Evolutionary conservation across 2,329 filamentous ascomycete genomes (phyloP), one percentile per base, ranked within the genome.

Genomic region (Cytospora paraplurivora): DNA sequence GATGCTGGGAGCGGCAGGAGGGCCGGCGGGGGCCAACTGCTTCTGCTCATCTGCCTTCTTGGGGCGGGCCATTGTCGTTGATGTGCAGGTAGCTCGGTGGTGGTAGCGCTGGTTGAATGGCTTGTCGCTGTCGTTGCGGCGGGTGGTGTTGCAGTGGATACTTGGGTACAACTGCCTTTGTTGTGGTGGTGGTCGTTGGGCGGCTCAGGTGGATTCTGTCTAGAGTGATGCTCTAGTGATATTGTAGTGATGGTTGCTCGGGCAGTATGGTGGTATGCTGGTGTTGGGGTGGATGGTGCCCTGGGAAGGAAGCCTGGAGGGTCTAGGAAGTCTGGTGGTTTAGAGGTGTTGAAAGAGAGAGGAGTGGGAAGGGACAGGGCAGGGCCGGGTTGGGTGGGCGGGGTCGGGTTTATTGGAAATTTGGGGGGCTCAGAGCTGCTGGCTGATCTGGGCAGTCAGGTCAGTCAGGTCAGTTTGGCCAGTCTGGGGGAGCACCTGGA

Each of bases 21-120:
- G 59, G 56, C 56, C 47, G 21, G 61, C 56, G 41, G 61, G 61
- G 32, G 60, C 61, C 61, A 63, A 56, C 61, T 65, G 63, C 63
- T 66, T 63, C 61, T 63, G 61, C 61, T 66, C 70, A 12, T 76
- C 76, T 8, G 70, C 49, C 68, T 78, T 78, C 73, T 78, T 78
- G 51, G 74, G 71, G 62, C 76, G 75, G 63, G 76, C 73, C 77
- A 78, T 79, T 69, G 67, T 41, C 37, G 59, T 21, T 69, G 27
- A 27, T 27, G 63, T 41, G 13, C 37, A 59, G 56, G 49, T 61
- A n/a, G 11, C 58, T 57, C 54, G 56, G 53, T 49, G 54, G 56
- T 41, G 44, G 50, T 53, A 19, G 19, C 7, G 11, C 21, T 47
- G 19, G 19, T 47, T 8, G 8, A 37, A 13, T 13, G 12, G 35